phyloP scores from a whole-genome alignment of 2,329 filamentous ascomycete genomes.

The Periconia digitata region DNA sequence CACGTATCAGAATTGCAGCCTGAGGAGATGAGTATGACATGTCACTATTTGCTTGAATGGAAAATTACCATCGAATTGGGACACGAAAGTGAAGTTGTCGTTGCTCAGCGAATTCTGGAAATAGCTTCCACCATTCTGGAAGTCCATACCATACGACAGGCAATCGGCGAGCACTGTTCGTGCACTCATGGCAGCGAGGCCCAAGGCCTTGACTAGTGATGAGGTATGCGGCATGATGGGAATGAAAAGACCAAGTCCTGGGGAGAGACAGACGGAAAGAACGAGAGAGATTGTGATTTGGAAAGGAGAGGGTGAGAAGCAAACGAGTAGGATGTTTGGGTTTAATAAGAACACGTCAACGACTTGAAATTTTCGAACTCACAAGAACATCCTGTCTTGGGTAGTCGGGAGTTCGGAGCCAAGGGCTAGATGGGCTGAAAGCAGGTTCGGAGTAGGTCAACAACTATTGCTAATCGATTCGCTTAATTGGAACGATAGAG shows the following conservation, averaged over 20 bases:
- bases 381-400: neutral
- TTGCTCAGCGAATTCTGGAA: slow-evolving; percentile 45
- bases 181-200: slow-evolving; percentile 13
- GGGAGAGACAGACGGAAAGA: neutral
- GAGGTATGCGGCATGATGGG: slow-evolving; percentile 10
- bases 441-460: neutral
- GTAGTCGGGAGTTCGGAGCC: neutral
- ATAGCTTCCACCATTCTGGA: slow-evolving; percentile 42
- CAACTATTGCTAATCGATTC: neutral
- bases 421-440: neutral
- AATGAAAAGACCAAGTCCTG: neutral
- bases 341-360: neutral
- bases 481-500: neutral
- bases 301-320: neutral
- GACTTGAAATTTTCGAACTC: neutral
- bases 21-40: slow-evolving; percentile 3
- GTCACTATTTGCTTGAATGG: too few species aligned
- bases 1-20: slow-evolving; percentile 40
- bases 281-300: neutral
- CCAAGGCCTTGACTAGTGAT: slow-evolving; percentile 8
- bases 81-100: slow-evolving; percentile 45
- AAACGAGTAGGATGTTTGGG: neutral
- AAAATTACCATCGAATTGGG: slow-evolving; percentile 38
- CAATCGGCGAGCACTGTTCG: slow-evolving; percentile 12
- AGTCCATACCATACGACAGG: slow-evolving; percentile 38